These are phyloP conservation scores for Mangifera indica DNA, from an alignment of 345 rosid species.

Conservation along the genomic window DNA sequence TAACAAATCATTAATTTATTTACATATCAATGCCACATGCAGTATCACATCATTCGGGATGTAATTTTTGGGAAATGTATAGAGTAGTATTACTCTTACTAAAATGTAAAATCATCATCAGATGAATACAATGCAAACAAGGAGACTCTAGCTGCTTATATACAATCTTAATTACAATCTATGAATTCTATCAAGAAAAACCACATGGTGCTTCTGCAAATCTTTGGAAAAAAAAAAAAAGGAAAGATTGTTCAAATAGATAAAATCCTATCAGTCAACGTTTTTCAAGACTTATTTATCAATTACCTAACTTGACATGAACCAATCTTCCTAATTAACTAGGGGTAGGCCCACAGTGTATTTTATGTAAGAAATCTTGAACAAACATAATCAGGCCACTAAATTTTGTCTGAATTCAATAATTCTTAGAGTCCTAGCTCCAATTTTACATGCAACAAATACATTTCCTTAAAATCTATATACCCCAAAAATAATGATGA, in stretches of 20 bases:
- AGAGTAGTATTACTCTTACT: too few relatives aligned
- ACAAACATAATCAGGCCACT: not conserved
- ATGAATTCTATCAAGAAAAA: too few relatives aligned
- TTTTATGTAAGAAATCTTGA: not conserved
- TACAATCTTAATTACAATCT: too few relatives aligned
- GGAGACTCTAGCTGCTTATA: not conserved
- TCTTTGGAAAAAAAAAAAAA: too few relatives aligned
- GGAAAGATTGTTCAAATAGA: not conserved
- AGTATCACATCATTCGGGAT: too few relatives aligned
- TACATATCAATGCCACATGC: too few relatives aligned
- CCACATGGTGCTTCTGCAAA: not conserved
- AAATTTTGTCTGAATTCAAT: not conserved
- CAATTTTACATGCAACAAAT: not conserved
- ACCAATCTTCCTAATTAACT: not conserved
- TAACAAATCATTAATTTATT: too few relatives aligned
- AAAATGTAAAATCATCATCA: not conserved
- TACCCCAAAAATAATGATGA: not conserved
- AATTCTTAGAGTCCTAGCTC: not conserved
- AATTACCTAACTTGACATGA: not conserved
- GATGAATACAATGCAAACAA: not conserved
- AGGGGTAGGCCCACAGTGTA: not conserved
- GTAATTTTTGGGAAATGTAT: too few relatives aligned
- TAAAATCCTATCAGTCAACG: not conserved
- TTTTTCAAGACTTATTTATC: constrained; percentile 2
- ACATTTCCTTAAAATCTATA: not conserved